These are phyloP conservation scores for Volvox reticuliferus DNA, from an alignment of 139 green algal species.

Conservation along the genomic window DNA sequence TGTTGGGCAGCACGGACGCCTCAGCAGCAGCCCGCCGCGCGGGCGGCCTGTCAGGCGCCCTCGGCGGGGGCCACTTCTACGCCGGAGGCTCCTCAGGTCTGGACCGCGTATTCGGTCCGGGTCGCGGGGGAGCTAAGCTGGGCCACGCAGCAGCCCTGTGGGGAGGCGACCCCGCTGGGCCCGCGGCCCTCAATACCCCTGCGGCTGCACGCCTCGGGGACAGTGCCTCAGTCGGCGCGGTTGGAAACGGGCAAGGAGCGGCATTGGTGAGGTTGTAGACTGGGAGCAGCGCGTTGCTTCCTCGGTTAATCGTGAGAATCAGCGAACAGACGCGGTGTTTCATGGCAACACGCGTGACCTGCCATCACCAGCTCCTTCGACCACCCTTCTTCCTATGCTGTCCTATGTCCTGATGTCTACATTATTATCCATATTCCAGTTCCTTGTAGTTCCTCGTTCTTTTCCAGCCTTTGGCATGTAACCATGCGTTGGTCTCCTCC, in stretches of 20 bases:
- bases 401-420: too few species aligned
- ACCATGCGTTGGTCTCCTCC: not conserved
- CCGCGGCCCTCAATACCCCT: not conserved
- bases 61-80: not conserved
- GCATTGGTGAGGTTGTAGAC: conserved; percentile 67
- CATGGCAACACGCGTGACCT: too few species aligned
- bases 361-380: too few species aligned
- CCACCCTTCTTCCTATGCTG: too few species aligned
- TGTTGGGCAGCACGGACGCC: conserved; percentile 71
- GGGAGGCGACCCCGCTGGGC: conserved; percentile 20
- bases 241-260: conserved; percentile 85
- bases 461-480: too few species aligned
- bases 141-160: conserved; percentile 22
- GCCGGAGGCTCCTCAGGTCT: conserved; percentile 2
- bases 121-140: not conserved
- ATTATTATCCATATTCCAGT: too few species aligned
- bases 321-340: too few species aligned
- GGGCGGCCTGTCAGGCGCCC: conserved; percentile 32
- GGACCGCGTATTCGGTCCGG: conserved; percentile 31
- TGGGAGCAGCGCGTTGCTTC: conserved; percentile 59
- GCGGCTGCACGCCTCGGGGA: not conserved
- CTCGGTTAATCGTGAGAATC: too few species aligned
- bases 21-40: conserved; percentile 16
- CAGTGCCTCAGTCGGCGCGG: not conserved
- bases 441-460: too few species aligned